phyloP scores from a whole-genome alignment of 495 filamentous ascomycete genomes.

The Hapsidospora chrysogenum region DNA sequence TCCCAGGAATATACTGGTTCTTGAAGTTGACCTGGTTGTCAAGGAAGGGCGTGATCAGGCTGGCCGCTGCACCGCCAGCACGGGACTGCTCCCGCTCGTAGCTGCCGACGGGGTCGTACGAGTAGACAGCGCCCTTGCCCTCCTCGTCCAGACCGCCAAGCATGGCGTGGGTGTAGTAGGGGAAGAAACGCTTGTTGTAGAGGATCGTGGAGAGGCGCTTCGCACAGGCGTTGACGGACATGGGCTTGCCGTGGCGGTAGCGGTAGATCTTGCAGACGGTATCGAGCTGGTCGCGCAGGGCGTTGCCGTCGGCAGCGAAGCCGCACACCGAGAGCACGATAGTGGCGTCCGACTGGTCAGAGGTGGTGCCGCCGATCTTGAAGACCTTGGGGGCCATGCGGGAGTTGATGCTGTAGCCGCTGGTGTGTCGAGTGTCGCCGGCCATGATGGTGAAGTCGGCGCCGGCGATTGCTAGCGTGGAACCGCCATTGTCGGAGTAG shows the following conservation, averaged over 20 bases:
- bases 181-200: slow-evolving; percentile 95
- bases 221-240: slow-evolving; percentile 84
- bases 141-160: slow-evolving; percentile 89
- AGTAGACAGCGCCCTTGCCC: slow-evolving; percentile 86
- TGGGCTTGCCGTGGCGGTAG: slow-evolving; percentile 84
- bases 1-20: slow-evolving; percentile 91
- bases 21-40: slow-evolving; percentile 99
- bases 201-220: slow-evolving; percentile 86
- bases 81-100: slow-evolving; percentile 94
- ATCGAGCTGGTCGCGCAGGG: slow-evolving; percentile 78
- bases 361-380: slow-evolving; percentile 81
- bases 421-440: slow-evolving; percentile 86
- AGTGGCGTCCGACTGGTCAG: slow-evolving; percentile 63
- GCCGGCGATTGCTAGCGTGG: slow-evolving; percentile 86
- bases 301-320: slow-evolving; percentile 84
- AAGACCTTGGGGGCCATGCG: slow-evolving; percentile 89
- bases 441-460: slow-evolving; percentile 89
- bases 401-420: slow-evolving; percentile 97
- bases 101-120: slow-evolving; percentile 91
- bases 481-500: slow-evolving; percentile 96
- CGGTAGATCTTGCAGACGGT: slow-evolving; percentile 92
- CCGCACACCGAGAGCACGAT: slow-evolving; percentile 88
- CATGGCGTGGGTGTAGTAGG: slow-evolving; percentile 90
- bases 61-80: slow-evolving; percentile 86
- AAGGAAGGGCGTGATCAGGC: slow-evolving; percentile 96